phyloP scores from a whole-genome alignment of 345 rosid species.

The Gossypium thurberi region DNA sequence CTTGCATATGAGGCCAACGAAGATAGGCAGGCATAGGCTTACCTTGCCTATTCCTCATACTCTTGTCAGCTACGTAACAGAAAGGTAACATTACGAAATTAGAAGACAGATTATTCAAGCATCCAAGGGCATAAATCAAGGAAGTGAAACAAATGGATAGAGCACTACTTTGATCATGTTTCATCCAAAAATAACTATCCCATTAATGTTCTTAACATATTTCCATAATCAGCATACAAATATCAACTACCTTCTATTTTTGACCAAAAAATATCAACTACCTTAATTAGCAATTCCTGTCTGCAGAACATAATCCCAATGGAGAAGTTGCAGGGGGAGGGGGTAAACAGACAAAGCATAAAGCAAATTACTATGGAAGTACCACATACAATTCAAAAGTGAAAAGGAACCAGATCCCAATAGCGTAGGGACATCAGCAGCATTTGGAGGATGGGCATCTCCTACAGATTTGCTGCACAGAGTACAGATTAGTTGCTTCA shows the following conservation, averaged over 20 bases:
- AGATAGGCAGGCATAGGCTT: constrained; percentile 53
- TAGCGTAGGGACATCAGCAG: constrained; percentile 88
- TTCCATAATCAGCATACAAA: not conserved
- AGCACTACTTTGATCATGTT: not conserved
- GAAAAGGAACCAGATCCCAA: constrained; percentile 87
- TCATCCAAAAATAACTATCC: not conserved
- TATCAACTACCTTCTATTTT: not conserved
- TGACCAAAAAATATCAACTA: not conserved
- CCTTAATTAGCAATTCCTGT: not conserved
- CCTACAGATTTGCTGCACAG: constrained; percentile 36
- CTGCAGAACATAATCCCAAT: not conserved
- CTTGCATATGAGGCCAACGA: constrained; percentile 95
- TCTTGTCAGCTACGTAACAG: constrained; percentile 41
- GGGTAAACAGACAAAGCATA: not conserved
- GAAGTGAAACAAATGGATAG: not conserved
- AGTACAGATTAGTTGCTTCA: constrained; percentile 61
- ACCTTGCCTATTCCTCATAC: constrained; percentile 29
- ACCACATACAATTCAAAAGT: constrained; percentile 65
- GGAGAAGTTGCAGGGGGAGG: not conserved
- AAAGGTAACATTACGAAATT: constrained; percentile 17
- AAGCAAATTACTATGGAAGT: constrained; percentile 9
- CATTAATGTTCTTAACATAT: constrained; percentile 1
- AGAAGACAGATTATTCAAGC: not conserved
- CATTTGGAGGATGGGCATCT: constrained; percentile 43
- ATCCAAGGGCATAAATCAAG: not conserved